Percentiles rank a stretch among this genome's conserved stretches.
Evolutionary conservation across 2,329 filamentous ascomycete species (phyloP).

Genomic region (Rhinocladiella mackenziei): DNA sequence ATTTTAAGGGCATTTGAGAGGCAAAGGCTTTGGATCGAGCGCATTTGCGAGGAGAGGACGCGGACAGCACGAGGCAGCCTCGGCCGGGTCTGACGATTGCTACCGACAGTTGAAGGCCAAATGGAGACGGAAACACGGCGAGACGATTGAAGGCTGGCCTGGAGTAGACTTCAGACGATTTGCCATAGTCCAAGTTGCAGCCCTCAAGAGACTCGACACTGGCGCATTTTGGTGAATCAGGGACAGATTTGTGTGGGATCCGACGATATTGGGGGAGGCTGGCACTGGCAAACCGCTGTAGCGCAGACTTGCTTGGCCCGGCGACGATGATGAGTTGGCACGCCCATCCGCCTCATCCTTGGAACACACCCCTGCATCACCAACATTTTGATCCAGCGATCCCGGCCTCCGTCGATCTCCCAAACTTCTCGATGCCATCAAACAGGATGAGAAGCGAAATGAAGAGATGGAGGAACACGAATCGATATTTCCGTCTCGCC

Average conservation of each 20-base stretch:
- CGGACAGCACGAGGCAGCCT: background rate
- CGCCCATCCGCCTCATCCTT: background rate
- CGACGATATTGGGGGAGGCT: background rate
- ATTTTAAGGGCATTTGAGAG: background rate
- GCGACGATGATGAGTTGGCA: background rate
- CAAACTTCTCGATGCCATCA: slow-evolving; percentile 1
- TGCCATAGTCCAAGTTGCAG: slow-evolving; percentile 15
- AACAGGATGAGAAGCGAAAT: background rate
- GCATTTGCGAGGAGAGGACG: background rate
- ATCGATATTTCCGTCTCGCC: background rate
- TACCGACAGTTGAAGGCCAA: slow-evolving; percentile 9
- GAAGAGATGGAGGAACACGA: background rate
- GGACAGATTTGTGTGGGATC: background rate
- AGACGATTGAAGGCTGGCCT: slow-evolving; percentile 8
- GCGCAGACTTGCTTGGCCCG: no score
- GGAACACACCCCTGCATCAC: background rate
- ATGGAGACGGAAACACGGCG: slow-evolving; percentile 1
- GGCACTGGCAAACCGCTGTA: no score
- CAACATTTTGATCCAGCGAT: slow-evolving; percentile 1
- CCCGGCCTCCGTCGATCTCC: background rate
- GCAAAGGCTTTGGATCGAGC: background rate
- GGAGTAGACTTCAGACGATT: slow-evolving; percentile 4
- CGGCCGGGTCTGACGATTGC: slow-evolving; percentile 7
- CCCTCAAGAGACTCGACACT: slow-evolving; percentile 3
- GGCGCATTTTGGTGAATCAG: slow-evolving; percentile 9